phyloP scores from a whole-genome alignment of 257 asterid genomes.

The Penstemon barbatus region DNA sequence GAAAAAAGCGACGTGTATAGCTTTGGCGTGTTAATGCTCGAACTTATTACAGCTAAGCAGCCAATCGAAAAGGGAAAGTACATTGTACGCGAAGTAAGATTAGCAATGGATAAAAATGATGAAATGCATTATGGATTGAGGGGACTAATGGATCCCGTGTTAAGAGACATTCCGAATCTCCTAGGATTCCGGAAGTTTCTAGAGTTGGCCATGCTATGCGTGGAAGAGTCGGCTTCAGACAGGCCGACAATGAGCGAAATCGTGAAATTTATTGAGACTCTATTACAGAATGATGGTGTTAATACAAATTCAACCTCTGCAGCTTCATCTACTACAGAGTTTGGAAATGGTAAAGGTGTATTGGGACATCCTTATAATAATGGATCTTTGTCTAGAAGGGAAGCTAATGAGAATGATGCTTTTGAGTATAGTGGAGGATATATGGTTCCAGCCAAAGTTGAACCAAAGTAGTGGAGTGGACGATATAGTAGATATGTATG shows the following conservation, averaged over 20 bases:
- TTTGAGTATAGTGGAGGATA: constrained; percentile 60
- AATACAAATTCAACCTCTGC: constrained; percentile 75
- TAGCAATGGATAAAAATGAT: constrained; percentile 48
- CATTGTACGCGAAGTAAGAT: constrained; percentile 72
- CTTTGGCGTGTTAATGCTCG: constrained; percentile 95
- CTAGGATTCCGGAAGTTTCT: constrained; percentile 62
- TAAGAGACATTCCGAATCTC: constrained; percentile 47
- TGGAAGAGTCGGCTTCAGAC: constrained; percentile 80
- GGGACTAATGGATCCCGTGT: constrained; percentile 63
- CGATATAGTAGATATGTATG: too few relatives aligned
- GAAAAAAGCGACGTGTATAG: constrained; percentile 95
- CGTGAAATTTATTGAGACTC: constrained; percentile 67
- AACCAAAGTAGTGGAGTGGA: constrained; percentile 43
- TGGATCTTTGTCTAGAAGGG: constrained; percentile 35
- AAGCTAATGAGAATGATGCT: constrained; percentile 39
- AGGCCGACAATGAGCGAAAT: constrained; percentile 88
- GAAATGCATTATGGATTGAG: constrained; percentile 61
- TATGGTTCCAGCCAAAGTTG: constrained; percentile 47
- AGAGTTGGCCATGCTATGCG: constrained; percentile 85
- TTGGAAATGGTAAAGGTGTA: constrained; percentile 47
- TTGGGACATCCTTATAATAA: constrained; percentile 53
- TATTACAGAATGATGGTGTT: constrained; percentile 70
- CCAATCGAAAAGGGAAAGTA: constrained; percentile 93
- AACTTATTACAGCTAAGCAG: constrained; percentile 73
- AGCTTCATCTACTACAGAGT: constrained; percentile 78